Evolutionary conservation across 2,329 filamentous ascomycete species (phyloP), one percentile per base, ranked within the genome.

Genomic region (Phaeosphaeriaceae sp.): DNA sequence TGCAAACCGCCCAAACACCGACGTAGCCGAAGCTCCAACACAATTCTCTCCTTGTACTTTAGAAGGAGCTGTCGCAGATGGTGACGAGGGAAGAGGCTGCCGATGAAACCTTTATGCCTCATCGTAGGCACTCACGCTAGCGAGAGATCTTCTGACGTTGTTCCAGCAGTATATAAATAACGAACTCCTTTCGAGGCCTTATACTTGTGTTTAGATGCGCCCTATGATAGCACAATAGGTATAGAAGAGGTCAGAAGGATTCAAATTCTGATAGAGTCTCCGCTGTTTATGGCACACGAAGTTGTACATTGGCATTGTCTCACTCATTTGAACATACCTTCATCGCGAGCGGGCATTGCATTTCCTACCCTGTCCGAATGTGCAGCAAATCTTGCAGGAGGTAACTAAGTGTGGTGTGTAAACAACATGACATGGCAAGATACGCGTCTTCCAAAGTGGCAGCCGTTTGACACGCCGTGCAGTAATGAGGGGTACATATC

Each of bases 1-100:
- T 62, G 59, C 65, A 68, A 68, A 69, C 65, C 61, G 46, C 51
- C 48, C 63, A 71, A 71, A 70, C 67, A 65, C 66, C 63, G 62
- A 66, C 53, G 51, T 54, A 9, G 22, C 25, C n/a, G 44, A 17
- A 17, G 22, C 51, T 20, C n/a, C 24, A 53, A 21, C 24, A 53
- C 51, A 22, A 49, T 11, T 13, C 31, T 11, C 13, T n/a, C n/a
- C n/a, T 36, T 13, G 7, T 13, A 36, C 31, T 13, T 36, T 13
- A 36, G 31, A 7, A 19, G 41, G 15, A 44, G 3, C n/a, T 44
- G 41, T 5, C 36, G 13, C 36, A 41, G 15, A 41, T 5, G 25
- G 25, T 9, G 25, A 27, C 25, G 9, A 27, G 25, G 5, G 25
- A 27, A 9, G 25, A 27, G 25, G 4, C 25, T 41, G 36, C n/a